Evolutionary conservation across 2,329 filamentous ascomycete species (phyloP).

Genomic region (Penicillium paneum): DNA sequence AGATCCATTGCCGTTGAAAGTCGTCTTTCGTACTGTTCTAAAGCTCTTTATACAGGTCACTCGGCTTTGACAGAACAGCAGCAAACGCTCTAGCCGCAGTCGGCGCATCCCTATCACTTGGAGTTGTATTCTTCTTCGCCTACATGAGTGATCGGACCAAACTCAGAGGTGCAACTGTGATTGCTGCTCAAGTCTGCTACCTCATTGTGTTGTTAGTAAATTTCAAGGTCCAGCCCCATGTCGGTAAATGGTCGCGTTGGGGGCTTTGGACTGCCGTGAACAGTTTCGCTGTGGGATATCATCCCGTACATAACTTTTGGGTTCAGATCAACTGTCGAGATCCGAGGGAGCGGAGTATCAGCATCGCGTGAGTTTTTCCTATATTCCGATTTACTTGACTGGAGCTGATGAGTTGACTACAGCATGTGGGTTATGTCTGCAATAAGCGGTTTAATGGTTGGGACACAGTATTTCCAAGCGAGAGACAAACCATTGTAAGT

Average conservation of each 20-base stretch:
- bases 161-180: not conserved
- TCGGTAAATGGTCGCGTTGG: not conserved
- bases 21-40: no score
- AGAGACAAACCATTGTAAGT: not conserved
- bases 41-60: not conserved
- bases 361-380: not conserved
- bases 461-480: not conserved
- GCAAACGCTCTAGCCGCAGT: not conserved
- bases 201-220: not conserved
- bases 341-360: not conserved
- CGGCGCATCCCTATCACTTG: not conserved
- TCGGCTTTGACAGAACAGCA: not conserved
- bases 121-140: not conserved
- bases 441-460: not conserved
- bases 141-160: not conserved
- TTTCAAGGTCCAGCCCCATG: not conserved
- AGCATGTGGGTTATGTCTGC: conserved; percentile 1
- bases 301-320: not conserved
- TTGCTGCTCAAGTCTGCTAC: not conserved
- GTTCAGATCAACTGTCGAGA: not conserved
- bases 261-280: not conserved
- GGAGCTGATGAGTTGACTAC: not conserved
- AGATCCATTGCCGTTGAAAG: not conserved
- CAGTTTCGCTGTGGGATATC: not conserved
- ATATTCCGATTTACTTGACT: not conserved